These are phyloP conservation scores for Suhomyces wounanorum DNA, from an alignment of 1,139 yeast species.

Conservation along the genomic window DNA sequence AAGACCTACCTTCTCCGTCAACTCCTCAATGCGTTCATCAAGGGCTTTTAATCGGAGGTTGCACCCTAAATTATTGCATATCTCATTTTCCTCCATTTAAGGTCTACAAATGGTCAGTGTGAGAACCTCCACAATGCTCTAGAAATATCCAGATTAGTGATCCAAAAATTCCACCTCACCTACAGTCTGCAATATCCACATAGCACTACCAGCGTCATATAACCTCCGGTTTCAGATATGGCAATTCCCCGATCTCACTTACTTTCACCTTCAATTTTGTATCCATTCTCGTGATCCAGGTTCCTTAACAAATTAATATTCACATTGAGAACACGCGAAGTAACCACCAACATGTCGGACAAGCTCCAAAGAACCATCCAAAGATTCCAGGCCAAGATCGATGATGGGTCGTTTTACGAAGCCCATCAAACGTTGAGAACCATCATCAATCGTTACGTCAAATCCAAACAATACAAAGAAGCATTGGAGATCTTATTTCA, in stretches of 20 bases:
- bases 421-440: slow-evolving; percentile 94
- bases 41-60: too few relatives aligned
- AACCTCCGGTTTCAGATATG: too few relatives aligned
- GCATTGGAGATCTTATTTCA: slow-evolving; percentile 74
- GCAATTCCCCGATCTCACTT: not conserved
- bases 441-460: slow-evolving; percentile 79
- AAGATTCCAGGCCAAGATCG: slow-evolving; percentile 69
- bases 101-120: too few relatives aligned
- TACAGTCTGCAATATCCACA: too few relatives aligned
- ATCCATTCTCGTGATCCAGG: not conserved
- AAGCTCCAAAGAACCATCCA: slow-evolving; percentile 62
- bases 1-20: too few relatives aligned
- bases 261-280: not conserved
- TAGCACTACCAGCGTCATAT: too few relatives aligned
- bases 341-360: slow-evolving; percentile 21
- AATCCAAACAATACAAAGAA: slow-evolving; percentile 62
- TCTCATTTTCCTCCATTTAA: too few relatives aligned
- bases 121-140: too few relatives aligned
- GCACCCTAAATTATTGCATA: too few relatives aligned
- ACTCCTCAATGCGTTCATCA: too few relatives aligned
- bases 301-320: not conserved
- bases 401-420: slow-evolving; percentile 79
- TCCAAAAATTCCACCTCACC: too few relatives aligned
- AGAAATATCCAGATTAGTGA: too few relatives aligned
- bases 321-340: slow-evolving; percentile 1